These are phyloP conservation scores for Boletus rex-veris DNA, from an alignment of 768 basidiomycete genomes.

Conservation along the genomic window DNA sequence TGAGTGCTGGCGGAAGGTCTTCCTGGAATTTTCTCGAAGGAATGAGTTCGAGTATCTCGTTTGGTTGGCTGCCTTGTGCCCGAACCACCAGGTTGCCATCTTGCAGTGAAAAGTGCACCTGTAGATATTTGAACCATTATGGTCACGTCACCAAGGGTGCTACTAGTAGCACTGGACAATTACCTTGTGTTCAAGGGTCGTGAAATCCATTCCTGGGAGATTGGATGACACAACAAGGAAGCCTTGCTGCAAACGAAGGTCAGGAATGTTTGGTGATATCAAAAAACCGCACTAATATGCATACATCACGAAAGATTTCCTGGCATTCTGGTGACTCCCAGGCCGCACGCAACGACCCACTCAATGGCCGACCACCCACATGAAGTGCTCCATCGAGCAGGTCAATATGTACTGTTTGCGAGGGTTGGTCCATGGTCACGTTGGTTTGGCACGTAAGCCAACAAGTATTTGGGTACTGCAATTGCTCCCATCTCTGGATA, in stretches of 20 bases:
- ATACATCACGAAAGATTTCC: background rate
- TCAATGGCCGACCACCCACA: constrained; percentile 14
- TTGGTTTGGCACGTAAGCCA: constrained; percentile 16
- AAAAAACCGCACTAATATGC: background rate
- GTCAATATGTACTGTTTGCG: background rate
- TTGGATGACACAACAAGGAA: background rate
- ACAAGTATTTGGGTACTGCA: background rate
- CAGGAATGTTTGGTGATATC: background rate
- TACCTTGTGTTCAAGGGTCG: constrained; percentile 2
- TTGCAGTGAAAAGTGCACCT: constrained; percentile 19
- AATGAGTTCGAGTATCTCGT: constrained; percentile 14
- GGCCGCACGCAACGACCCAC: constrained; percentile 2
- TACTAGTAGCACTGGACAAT: too few species aligned
- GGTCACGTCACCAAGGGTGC: too few species aligned
- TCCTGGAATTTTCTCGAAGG: constrained; percentile 6
- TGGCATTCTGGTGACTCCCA: background rate
- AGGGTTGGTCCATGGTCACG: background rate
- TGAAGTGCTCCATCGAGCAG: constrained; percentile 15
- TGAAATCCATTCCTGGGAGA: background rate
- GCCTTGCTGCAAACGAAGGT: background rate
- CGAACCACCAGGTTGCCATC: constrained; percentile 3
- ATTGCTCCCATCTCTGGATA: constrained; percentile 4
- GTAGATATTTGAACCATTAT: background rate
- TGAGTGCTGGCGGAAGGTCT: constrained; percentile 18
- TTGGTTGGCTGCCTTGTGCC: background rate